phyloP scores from a whole-genome alignment of 164 flowering plant species.

The Nymphaea thermarum region DNA sequence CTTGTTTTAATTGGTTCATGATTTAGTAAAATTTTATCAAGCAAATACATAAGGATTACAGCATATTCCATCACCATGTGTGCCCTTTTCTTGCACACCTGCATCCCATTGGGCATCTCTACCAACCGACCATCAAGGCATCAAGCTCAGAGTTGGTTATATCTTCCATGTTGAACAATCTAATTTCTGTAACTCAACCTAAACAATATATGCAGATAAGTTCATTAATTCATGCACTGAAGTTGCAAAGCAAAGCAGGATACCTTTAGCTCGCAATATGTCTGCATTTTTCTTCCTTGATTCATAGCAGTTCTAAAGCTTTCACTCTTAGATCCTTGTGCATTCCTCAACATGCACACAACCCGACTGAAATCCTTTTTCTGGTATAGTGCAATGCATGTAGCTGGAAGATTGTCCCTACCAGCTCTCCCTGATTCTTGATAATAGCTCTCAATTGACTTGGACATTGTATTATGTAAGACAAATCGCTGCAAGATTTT shows the following conservation, averaged over 20 bases:
- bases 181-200: background rate
- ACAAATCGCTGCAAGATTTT: constrained; percentile 65
- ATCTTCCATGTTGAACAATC: no score
- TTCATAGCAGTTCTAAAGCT: constrained; percentile 65
- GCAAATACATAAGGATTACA: no score
- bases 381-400: constrained; percentile 73
- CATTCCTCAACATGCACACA: constrained; percentile 81
- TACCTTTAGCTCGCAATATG: constrained; percentile 91
- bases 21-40: no score
- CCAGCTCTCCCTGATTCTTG: constrained; percentile 99
- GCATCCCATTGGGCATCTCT: no score
- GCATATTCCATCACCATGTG: no score
- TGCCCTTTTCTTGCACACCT: no score
- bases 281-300: constrained; percentile 80
- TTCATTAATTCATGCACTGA: background rate
- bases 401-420: constrained; percentile 70
- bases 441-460: constrained; percentile 96
- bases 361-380: constrained; percentile 95
- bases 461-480: constrained; percentile 84
- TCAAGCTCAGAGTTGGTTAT: background rate
- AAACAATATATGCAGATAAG: no score
- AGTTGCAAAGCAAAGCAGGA: background rate
- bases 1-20: no score
- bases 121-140: background rate
- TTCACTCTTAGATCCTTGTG: constrained; percentile 41